phyloP scores from a whole-genome alignment of 2,329 filamentous ascomycete genomes.

The Aspergillus nomiae region DNA sequence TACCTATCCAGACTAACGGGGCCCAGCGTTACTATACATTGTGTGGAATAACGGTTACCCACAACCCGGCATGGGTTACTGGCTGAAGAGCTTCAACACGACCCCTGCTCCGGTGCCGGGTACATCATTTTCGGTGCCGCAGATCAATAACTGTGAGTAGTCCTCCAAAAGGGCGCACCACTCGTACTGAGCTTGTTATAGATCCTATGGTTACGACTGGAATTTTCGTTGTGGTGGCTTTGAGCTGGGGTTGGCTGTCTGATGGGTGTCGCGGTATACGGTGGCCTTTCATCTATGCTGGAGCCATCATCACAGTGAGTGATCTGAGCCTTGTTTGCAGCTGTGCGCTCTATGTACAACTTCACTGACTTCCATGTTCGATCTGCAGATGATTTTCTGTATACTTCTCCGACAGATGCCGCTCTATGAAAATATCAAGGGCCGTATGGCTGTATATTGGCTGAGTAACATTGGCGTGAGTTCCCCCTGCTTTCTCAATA shows the following conservation, averaged over 20 bases:
- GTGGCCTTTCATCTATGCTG: conserved; percentile 44
- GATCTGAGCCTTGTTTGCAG: not conserved
- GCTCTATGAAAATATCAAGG: conserved; percentile 37
- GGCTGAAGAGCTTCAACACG: conserved; percentile 45
- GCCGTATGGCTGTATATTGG: conserved; percentile 43
- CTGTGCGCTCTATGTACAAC: not conserved
- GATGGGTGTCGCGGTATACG: conserved; percentile 38
- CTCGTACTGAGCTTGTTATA: not conserved
- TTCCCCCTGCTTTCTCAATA: not conserved
- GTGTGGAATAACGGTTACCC: conserved; percentile 43
- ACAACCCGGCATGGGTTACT: conserved; percentile 45
- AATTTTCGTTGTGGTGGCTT: conserved; percentile 39
- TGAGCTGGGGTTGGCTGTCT: conserved; percentile 42
- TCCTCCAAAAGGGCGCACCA: fast-evolving
- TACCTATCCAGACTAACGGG: not conserved
- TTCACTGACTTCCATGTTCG: not conserved
- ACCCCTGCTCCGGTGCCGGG: conserved; percentile 40
- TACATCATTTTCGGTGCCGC: conserved; percentile 30
- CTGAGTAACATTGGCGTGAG: conserved; percentile 39
- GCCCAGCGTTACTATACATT: conserved; percentile 35
- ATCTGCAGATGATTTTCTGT: conserved; percentile 32
- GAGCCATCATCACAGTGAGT: conserved; percentile 38
- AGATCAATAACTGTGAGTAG: conserved; percentile 40
- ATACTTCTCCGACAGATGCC: conserved; percentile 39
- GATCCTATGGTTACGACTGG: conserved; percentile 35